Conservation (phyloP, 106 monocot genomes). For the Dendrobium catenatum region DNA sequence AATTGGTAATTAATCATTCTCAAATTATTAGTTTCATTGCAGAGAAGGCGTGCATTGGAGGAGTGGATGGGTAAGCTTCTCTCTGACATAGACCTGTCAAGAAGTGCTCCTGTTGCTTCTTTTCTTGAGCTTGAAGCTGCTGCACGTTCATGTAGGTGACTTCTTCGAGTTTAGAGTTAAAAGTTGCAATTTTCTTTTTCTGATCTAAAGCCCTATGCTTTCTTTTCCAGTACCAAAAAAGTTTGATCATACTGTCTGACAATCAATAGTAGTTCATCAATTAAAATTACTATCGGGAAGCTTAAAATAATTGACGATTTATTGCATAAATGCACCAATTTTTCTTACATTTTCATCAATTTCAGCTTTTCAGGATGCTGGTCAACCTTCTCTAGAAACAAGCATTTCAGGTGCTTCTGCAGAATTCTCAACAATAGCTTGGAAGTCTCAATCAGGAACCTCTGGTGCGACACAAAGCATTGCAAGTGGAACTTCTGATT, state of each 20-base stretch:
- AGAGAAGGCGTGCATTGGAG: conserved; percentile 90
- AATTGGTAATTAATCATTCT: too few relatives aligned
- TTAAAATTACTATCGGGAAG: neutral
- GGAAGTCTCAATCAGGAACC: conserved; percentile 36
- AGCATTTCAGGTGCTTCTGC: conserved; percentile 28
- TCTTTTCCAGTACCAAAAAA: too few relatives aligned
- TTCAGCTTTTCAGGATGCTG: conserved; percentile 71
- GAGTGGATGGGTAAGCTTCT: conserved; percentile 91
- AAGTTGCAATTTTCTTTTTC: neutral
- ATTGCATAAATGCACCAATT: conserved; percentile 4
- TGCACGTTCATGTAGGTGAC: conserved; percentile 81
- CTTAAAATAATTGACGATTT: neutral
- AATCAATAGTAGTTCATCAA: neutral
- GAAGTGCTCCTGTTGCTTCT: conserved; percentile 74
- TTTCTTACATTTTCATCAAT: conserved; percentile 11
- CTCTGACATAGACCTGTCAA: conserved; percentile 82
- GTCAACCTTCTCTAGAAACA: conserved; percentile 20
- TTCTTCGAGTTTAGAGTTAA: neutral
- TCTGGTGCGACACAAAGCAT: conserved; percentile 55
- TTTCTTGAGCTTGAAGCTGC: conserved; percentile 96
- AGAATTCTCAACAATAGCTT: conserved; percentile 36
- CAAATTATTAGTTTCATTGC: conserved; percentile 10
- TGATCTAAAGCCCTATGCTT: neutral
- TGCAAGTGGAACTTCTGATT: conserved; percentile 42
- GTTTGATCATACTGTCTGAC: too few relatives aligned